A percentile compares a stretch with the other conserved stretches of the same genome.
Evolutionary conservation across 371 early-diverging fungal genomes (phyloP).

Genomic region (Mucor racemosus): DNA sequence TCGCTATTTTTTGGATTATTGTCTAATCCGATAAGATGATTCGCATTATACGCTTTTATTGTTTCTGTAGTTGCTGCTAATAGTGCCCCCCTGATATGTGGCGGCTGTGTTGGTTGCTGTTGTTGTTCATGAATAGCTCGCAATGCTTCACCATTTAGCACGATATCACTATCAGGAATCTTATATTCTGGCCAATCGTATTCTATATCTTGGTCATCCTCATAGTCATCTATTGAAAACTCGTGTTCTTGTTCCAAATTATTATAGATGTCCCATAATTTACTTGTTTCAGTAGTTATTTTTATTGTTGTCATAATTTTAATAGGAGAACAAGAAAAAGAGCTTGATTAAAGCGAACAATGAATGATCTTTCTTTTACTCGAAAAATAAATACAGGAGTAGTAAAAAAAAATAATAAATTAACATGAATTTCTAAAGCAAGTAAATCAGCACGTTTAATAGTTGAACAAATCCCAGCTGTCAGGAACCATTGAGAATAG

Average conservation of each 20-base stretch:
- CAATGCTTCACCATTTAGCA: slow-evolving; percentile 3
- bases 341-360: background rate
- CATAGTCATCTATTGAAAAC: background rate
- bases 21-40: slow-evolving; percentile 10
- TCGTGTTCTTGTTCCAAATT: slow-evolving; percentile 1
- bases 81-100: background rate
- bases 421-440: background rate
- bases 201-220: slow-evolving; percentile 2
- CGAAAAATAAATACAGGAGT: background rate
- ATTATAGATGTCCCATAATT: background rate
- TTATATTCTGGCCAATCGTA: slow-evolving; percentile 8
- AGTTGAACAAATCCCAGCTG: background rate
- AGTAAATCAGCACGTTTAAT: background rate
- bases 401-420: background rate
- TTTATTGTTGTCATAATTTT: background rate
- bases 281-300: background rate
- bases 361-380: background rate
- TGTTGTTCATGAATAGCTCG: background rate
- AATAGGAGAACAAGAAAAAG: background rate
- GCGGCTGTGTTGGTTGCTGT: background rate
- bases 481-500: slow-evolving; percentile 4
- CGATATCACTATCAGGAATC: slow-evolving; percentile 1
- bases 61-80: background rate
- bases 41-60: background rate
- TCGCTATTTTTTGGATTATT: slow-evolving; percentile 2